Conservation (phyloP, 108 stramenopile genomes). For the Chaetoceros tenuissimus region DNA sequence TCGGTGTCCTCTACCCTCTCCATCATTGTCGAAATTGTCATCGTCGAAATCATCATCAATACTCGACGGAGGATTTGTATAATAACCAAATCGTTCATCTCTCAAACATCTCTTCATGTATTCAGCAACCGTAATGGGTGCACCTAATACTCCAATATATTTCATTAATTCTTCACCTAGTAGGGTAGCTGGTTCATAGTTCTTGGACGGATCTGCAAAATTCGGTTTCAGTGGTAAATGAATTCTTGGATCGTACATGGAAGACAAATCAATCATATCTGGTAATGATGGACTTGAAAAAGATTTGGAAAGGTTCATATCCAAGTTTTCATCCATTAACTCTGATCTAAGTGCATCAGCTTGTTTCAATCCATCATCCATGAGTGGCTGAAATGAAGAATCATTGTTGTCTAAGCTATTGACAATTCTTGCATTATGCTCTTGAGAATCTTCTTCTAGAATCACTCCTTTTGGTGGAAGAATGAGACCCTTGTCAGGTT, state of each 20-base stretch:
- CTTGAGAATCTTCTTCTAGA: no score
- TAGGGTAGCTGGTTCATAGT: constrained; percentile 72
- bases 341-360: no score
- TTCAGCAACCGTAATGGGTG: constrained; percentile 69
- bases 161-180: constrained; percentile 50
- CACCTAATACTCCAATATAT: constrained; percentile 61
- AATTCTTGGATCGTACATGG: constrained; percentile 8
- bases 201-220: constrained; percentile 8
- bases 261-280: no score
- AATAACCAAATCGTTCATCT: constrained; percentile 71
- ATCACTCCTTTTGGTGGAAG: no score
- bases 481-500: no score
- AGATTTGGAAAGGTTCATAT: no score
- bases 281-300: no score
- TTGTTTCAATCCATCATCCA: no score
- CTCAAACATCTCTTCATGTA: constrained; percentile 68
- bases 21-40: constrained; percentile 12
- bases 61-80: constrained; percentile 29
- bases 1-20: constrained; percentile 14
- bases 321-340: no score
- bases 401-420: no score
- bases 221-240: constrained; percentile 11
- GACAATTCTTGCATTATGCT: no score
- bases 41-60: constrained; percentile 12
- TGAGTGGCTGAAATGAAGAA: no score